Evolutionary conservation across 805 yeast genomes (phyloP), one percentile per base, ranked within the genome.

Genomic region (Kuraishia borneana): DNA sequence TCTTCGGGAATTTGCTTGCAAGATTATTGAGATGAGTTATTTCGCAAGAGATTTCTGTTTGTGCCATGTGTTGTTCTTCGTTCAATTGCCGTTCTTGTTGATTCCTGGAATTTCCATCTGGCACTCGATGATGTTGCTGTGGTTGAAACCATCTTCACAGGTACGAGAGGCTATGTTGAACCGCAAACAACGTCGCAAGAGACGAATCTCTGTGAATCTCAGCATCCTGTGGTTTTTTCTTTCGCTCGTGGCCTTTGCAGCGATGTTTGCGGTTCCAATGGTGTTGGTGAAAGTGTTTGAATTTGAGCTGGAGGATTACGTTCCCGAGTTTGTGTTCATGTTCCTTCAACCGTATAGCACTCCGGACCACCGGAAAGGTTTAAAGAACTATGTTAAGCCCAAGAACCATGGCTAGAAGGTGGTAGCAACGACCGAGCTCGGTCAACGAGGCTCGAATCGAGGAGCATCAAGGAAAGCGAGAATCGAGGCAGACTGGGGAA

Each of bases 111-210:
- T 76, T 31, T 81, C 78, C 45, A 65, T 65, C 31, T 68, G 77
- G 69, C 92, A 81, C 46, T 70, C 85, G 2, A 58, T 73, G 57
- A 58, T 75, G 47, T 56, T 81, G 23, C 68, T 80, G 43, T 81
- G 89, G 89, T 55, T 79, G 37, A 68, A 63, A 36, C 83, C 83
- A 2, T 60, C 61, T 4, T 56, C 59, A 27, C 77, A 72, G 43
- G 47, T 72, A 2, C 57, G 72, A 6, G 65, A 71, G 3, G 63
- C 62, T 18, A 55, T 70, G 2, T 53, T 69, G 5, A 56, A 72
- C 2, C 53, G 61, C 14, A 64, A 54, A 37, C 63, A 69, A 36
- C 59, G 60, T 40, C 48, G 64, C 34, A 58, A 55, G 40, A 55
- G 65, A 27, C 53, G 64, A 54, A 2, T 39, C 45, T 9, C 28